phyloP scores from a whole-genome alignment of 2,329 filamentous ascomycete genomes.

The Septoria linicola region DNA sequence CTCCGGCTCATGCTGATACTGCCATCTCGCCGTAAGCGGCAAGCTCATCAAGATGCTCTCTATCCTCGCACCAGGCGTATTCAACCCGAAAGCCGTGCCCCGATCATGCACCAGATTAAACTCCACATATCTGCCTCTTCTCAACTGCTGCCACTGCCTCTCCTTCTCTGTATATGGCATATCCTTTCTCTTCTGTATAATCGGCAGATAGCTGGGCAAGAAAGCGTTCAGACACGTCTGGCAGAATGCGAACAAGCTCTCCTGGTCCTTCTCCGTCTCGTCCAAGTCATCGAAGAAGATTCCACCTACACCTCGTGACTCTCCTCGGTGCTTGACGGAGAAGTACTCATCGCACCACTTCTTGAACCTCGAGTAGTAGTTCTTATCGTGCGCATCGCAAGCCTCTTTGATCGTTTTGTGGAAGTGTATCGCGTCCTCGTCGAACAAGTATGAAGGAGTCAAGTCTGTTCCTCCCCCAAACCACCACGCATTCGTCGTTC shows the following conservation, averaged over 20 bases:
- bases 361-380: constrained; percentile 93
- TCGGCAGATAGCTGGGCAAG: constrained; percentile 85
- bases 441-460: constrained; percentile 90
- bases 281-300: constrained; percentile 99
- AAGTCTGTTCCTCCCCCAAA: constrained; percentile 94
- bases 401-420: constrained; percentile 88
- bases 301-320: constrained; percentile 83
- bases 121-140: constrained; percentile 93
- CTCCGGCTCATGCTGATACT: constrained; percentile 88
- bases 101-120: constrained; percentile 98
- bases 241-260: constrained; percentile 86
- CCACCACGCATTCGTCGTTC: constrained; percentile 88
- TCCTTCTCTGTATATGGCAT: constrained; percentile 84
- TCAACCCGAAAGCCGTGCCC: constrained; percentile 89
- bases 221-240: constrained; percentile 84
- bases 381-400: constrained; percentile 89
- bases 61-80: constrained; percentile 84
- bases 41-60: constrained; percentile 98
- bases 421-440: constrained; percentile 96
- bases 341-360: constrained; percentile 99
- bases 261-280: constrained; percentile 77
- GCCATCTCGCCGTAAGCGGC: constrained; percentile 88
- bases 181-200: constrained; percentile 82
- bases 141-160: constrained; percentile 95
- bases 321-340: constrained; percentile 83